Evolutionary conservation across 495 filamentous ascomycete genomes (phyloP), one percentile per base, ranked within the genome.

Genomic region (Glarea lozoyensis): DNA sequence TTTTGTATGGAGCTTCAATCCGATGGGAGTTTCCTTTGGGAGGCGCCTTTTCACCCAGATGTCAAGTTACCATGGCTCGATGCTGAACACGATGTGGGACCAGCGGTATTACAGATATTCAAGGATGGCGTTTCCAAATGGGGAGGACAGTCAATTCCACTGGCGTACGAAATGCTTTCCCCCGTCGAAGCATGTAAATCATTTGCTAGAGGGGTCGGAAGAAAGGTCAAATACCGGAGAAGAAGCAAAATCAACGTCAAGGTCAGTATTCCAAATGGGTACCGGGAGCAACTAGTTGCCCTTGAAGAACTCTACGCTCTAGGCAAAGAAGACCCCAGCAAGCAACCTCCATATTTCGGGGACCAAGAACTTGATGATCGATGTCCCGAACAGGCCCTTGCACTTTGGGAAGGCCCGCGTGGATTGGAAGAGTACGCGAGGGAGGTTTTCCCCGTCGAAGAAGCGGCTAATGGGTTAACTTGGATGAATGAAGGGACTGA

Each of bases 341-440:
- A 63, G 45, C 73, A 77, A 39, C 72, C 73, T 1, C 72, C 70
- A 0, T 77, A 77, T 45, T 77, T 77, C 34, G 73, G 69, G 20
- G 63, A 68, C 39, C 36, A 51, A 53, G 69, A 56, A 55, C 69
- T 68, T 51, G 81, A 70, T 58, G 66, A 49, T 52, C 78, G 52
- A 70, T 84, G 63, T 45, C 85, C 88, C 3, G 69, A 75, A 21
- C 76, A 86, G 41, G 81, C 88, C 7, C 64, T 86, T 42, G 71
- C 80, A 46, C 62, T 97, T 32, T 97, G 92, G 92, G 84, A 93
- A 53, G 92, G 90, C 4, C 84, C 83, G 57, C 72, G 92, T 29
- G 84, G 88, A 27, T 75, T 98, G 58, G 88, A 97, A 54, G 92
- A 97, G 60, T 98, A 97, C 61, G 92, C 90, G 20, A 74, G 86